Evolutionary conservation across 2,329 filamentous ascomycete species (phyloP).

Genomic region (Epichloe aotearoae): DNA sequence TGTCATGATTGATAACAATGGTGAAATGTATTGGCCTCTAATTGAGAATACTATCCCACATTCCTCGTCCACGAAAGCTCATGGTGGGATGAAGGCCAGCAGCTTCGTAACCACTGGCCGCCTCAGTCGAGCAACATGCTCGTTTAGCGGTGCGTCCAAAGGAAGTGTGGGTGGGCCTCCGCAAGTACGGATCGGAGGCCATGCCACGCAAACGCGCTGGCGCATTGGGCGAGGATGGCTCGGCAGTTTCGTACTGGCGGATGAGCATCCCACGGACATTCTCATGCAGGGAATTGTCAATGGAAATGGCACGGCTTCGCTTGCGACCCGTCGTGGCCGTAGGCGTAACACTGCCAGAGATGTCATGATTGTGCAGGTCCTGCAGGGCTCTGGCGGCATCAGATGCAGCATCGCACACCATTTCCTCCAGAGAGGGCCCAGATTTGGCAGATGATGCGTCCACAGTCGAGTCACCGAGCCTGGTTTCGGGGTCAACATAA

Average conservation of each 20-base stretch:
- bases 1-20: not conserved
- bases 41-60: slow-evolving; percentile 54
- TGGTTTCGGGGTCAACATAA: slow-evolving; percentile 39
- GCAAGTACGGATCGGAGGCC: slow-evolving; percentile 15
- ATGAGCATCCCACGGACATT: slow-evolving; percentile 52
- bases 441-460: slow-evolving; percentile 33
- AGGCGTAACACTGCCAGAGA: slow-evolving; percentile 23
- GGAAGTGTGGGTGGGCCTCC: slow-evolving; percentile 27
- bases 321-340: slow-evolving; percentile 34
- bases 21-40: slow-evolving; percentile 16
- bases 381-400: slow-evolving; percentile 46
- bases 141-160: slow-evolving; percentile 45
- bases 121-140: slow-evolving; percentile 52
- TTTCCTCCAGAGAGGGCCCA: slow-evolving; percentile 32
- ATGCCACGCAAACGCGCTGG: slow-evolving; percentile 23
- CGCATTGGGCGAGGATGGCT: slow-evolving; percentile 22
- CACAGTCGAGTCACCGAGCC: slow-evolving; percentile 35
- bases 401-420: slow-evolving; percentile 29
- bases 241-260: slow-evolving; percentile 17
- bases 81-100: slow-evolving; percentile 35
- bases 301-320: slow-evolving; percentile 45
- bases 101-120: slow-evolving; percentile 32
- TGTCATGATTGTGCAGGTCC: slow-evolving; percentile 43
- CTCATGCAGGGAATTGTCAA: slow-evolving; percentile 49
- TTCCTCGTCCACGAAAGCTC: slow-evolving; percentile 43